Evolutionary conservation across 1,284 basidiomycete genomes (phyloP).

Genomic region (Sporisorium sorghi): DNA sequence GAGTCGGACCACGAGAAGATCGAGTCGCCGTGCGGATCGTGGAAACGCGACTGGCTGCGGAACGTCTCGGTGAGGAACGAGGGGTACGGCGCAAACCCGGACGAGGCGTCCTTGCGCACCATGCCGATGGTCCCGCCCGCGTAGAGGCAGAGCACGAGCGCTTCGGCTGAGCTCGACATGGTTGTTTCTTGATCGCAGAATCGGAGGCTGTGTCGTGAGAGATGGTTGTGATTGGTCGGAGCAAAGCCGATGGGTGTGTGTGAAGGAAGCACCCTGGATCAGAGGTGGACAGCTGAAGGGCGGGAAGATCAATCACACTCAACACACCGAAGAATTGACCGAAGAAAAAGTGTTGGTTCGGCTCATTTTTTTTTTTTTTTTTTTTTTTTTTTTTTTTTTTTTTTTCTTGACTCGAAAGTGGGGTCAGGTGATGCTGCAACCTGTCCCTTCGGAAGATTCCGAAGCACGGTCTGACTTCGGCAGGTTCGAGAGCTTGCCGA

Average conservation of each 20-base stretch:
- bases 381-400: too few species aligned
- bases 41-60: constrained; percentile 82
- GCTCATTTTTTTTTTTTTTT: constrained; percentile 1
- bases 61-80: constrained; percentile 82
- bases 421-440: constrained; percentile 7
- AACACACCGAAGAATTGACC: constrained; percentile 1
- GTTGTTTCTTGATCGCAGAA: background rate
- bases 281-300: background rate
- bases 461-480: too few species aligned
- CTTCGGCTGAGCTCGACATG: constrained; percentile 48
- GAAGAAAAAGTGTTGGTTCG: constrained; percentile 5
- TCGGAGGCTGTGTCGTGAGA: background rate
- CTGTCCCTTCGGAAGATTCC: constrained; percentile 5
- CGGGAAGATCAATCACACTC: background rate
- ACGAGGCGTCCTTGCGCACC: constrained; percentile 69
- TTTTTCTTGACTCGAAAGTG: background rate
- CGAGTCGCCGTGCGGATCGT: constrained; percentile 75
- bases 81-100: constrained; percentile 86
- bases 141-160: constrained; percentile 83
- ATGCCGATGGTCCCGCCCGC: constrained; percentile 80
- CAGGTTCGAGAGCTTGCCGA: too few species aligned
- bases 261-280: background rate
- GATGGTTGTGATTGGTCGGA: background rate
- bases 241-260: constrained; percentile 8
- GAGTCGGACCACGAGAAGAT: constrained; percentile 66